phyloP scores from a whole-genome alignment of 305 asterid species.

The Fraxinus paxiana region DNA sequence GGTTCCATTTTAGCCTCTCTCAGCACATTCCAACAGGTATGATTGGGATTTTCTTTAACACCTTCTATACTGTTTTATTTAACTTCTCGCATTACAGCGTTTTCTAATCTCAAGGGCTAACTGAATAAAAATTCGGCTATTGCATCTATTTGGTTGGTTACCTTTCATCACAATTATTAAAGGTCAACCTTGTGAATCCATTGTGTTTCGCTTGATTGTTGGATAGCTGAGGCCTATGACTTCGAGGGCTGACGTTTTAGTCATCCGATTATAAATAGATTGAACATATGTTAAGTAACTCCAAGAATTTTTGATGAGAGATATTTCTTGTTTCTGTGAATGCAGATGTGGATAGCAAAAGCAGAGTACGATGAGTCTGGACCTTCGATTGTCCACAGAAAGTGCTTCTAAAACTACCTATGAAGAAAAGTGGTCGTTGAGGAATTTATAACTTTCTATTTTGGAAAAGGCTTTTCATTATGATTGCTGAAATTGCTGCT shows the following conservation, averaged over 20 bases:
- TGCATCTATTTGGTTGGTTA: not conserved
- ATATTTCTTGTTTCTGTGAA: not conserved
- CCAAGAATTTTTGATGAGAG: not conserved
- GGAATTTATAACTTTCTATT: not conserved
- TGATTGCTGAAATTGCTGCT: not conserved
- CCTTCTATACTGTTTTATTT: not conserved
- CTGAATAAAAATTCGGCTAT: not conserved
- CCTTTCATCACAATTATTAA: not conserved
- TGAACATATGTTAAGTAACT: not conserved
- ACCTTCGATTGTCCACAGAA: not conserved
- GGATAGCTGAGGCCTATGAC: not conserved
- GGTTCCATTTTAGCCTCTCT: conserved; percentile 53
- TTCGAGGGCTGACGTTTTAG: not conserved
- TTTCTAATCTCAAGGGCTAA: not conserved
- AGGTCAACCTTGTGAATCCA: not conserved
- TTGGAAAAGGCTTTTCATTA: not conserved
- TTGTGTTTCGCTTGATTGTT: not conserved
- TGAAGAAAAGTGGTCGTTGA: not conserved
- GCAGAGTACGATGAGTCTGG: conserved; percentile 5
- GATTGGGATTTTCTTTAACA: not conserved
- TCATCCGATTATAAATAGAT: not conserved
- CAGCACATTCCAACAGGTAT: conserved; percentile 63
- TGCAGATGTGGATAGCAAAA: not conserved
- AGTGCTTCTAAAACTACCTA: not conserved
- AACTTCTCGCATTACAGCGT: not conserved